Conservation (phyloP, 1,284 basidiomycete species). For the Apiotrichum brassicae region DNA sequence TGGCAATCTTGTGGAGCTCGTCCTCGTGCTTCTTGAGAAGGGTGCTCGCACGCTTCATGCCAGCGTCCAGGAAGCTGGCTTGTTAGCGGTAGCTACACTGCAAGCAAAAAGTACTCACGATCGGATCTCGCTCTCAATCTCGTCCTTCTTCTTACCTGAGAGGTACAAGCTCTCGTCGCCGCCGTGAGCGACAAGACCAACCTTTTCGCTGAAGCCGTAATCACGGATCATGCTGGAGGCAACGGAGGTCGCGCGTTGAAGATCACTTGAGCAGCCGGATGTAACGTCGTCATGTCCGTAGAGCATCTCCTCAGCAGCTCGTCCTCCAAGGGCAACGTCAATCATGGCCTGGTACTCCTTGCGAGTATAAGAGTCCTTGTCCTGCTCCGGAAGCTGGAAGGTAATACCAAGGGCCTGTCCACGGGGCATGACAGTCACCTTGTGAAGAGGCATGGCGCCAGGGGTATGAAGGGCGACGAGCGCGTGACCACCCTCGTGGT, state of each 20-base stretch:
- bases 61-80: slow-evolving; percentile 64
- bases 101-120: slow-evolving; percentile 55
- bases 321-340: slow-evolving; percentile 86
- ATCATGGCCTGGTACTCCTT: slow-evolving; percentile 52
- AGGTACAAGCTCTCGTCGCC: slow-evolving; percentile 63
- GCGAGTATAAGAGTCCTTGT: slow-evolving; percentile 50
- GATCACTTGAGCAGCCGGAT: slow-evolving; percentile 83
- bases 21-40: slow-evolving; percentile 66
- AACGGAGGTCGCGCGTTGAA: slow-evolving; percentile 67
- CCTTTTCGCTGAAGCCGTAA: slow-evolving; percentile 77
- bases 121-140: slow-evolving; percentile 76
- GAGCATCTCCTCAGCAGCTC: slow-evolving; percentile 86
- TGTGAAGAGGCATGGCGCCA: slow-evolving; percentile 89
- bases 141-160: slow-evolving; percentile 65
- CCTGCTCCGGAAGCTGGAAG: slow-evolving; percentile 75
- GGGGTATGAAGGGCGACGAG: slow-evolving; percentile 83
- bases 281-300: slow-evolving; percentile 82
- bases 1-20: slow-evolving; percentile 79
- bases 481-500: slow-evolving; percentile 94
- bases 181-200: slow-evolving; percentile 70
- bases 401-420: slow-evolving; percentile 87
- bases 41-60: slow-evolving; percentile 62
- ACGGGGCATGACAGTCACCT: slow-evolving; percentile 90
- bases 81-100: neutral
- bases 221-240: slow-evolving; percentile 76